Evolutionary conservation across 2,329 filamentous ascomycete species (phyloP).

Genomic region (Alternaria panax): DNA sequence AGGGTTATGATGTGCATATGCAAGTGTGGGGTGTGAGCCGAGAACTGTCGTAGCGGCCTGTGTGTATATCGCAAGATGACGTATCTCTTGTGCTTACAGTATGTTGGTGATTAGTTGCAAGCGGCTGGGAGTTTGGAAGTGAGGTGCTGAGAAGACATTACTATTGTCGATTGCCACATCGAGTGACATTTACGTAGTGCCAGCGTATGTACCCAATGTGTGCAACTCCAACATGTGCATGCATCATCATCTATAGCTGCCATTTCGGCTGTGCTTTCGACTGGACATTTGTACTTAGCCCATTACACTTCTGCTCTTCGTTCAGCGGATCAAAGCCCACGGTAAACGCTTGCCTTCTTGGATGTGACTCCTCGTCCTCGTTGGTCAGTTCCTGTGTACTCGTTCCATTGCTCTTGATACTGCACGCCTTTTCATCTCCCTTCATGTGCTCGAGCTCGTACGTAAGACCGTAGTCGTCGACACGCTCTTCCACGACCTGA

Average conservation of each 20-base stretch:
- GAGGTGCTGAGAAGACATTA: not conserved
- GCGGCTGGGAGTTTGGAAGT: not conserved
- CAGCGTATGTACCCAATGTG: not conserved
- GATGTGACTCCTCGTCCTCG: constrained; percentile 14
- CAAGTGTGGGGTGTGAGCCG: not conserved
- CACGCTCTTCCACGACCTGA: constrained; percentile 39
- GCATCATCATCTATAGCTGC: constrained; percentile 24
- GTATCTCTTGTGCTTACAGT: not conserved
- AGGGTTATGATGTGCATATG: not conserved
- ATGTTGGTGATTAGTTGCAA: not conserved
- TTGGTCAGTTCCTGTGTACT: constrained; percentile 32
- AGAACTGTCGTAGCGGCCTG: not conserved
- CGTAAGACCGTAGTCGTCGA: constrained; percentile 30
- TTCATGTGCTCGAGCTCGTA: constrained; percentile 40
- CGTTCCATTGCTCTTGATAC: constrained; percentile 35
- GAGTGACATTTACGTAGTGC: not conserved
- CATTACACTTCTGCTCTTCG: constrained; percentile 14
- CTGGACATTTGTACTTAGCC: constrained; percentile 33
- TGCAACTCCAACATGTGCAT: not conserved
- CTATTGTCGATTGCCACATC: not conserved
- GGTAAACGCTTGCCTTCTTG: constrained; percentile 30
- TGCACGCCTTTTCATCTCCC: constrained; percentile 15
- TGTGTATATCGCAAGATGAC: not conserved
- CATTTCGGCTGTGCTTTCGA: constrained; percentile 33
- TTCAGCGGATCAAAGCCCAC: constrained; percentile 37